A percentile compares a stretch with the other conserved stretches of the same genome.
These are phyloP conservation scores for Pyrenochaeta sp. DNA, from an alignment of 2,329 filamentous ascomycete species.

Conservation along the genomic window DNA sequence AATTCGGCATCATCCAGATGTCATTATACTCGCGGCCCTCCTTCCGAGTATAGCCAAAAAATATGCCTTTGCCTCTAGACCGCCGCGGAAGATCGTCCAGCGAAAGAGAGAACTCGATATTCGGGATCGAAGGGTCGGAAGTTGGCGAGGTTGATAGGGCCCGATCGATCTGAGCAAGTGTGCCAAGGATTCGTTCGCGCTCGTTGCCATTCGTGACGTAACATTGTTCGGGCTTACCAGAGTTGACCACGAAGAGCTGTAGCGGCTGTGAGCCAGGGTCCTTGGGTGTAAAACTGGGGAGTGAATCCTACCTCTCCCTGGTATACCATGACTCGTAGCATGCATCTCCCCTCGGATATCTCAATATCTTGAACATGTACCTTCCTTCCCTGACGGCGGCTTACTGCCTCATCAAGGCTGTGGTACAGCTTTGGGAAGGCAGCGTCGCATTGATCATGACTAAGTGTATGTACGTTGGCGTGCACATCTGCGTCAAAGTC, in stretches of 20 bases:
- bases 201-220: conserved; percentile 47
- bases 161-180: conserved; percentile 45
- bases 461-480: conserved; percentile 44
- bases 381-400: conserved; percentile 34
- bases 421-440: conserved; percentile 45
- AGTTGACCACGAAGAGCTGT: conserved; percentile 43
- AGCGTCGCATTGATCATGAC: conserved; percentile 42
- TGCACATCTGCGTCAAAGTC: conserved; percentile 41
- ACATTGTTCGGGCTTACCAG: conserved; percentile 42
- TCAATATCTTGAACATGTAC: conserved; percentile 39
- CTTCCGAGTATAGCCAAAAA: conserved; percentile 44
- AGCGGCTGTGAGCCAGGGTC: conserved; percentile 9
- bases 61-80: conserved; percentile 34
- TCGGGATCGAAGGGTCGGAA: conserved; percentile 39
- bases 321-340: conserved; percentile 42
- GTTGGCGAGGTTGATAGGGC: conserved; percentile 36
- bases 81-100: conserved; percentile 45
- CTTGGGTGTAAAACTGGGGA: neutral
- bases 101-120: conserved; percentile 44
- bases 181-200: conserved; percentile 45
- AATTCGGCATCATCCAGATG: conserved; percentile 48
- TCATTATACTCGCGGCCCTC: conserved; percentile 37
- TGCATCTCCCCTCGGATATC: conserved; percentile 40
- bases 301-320: conserved; percentile 37
- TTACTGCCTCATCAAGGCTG: conserved; percentile 37